Evolutionary conservation across 768 basidiomycete genomes (phyloP), one percentile per base, ranked within the genome.

Genomic region (Hemileccinum impolitum): DNA sequence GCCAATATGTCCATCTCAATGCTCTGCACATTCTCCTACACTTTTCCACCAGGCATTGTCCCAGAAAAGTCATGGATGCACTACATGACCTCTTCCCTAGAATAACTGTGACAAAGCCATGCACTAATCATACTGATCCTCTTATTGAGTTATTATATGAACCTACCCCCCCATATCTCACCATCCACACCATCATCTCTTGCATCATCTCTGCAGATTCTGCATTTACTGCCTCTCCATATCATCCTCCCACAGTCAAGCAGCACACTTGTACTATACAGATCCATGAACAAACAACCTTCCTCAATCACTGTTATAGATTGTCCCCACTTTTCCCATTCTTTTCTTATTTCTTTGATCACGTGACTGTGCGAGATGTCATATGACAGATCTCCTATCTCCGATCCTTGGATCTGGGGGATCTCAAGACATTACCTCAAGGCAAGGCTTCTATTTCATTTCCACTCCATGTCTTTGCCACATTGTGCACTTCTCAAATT

Each of bases 181-280:
- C 85, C 18, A 76, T 94, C 45, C 82, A 90, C 15, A 69, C 71
- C 19, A 81, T 91, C 37, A 65, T 87, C 6, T 59, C 72, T 12
- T 61, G 70, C 6, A 71, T 87, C 14, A 62, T 66, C 11, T 57
- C 66, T 0, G 57, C 66, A 6, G 69, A 74, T 2, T 70, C 76
- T 11, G 70, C 73, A 0, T 79, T 82, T 61, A 61, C 59, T 1
- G 75, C 74, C 6, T 68, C 72, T 2, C 47, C 82, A 1, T 62
- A 77, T 52, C 73, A 68, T 15, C 77, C 82, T 3, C 77, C 80
- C 3, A 75, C 84, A 0, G 67, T 87, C 40, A 84, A 87, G 52
- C 77, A 83, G 41, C 74, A 80, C 15, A 72, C 84, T 10, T 75
- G 73, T 14, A 56, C 60, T 19, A 79, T 86, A 67, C 86, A 84